A percentile compares a stretch with the other conserved stretches of the same genome.
phyloP scores from a whole-genome alignment of 2,329 filamentous ascomycete species.

The Camptophora hylomeconis region DNA sequence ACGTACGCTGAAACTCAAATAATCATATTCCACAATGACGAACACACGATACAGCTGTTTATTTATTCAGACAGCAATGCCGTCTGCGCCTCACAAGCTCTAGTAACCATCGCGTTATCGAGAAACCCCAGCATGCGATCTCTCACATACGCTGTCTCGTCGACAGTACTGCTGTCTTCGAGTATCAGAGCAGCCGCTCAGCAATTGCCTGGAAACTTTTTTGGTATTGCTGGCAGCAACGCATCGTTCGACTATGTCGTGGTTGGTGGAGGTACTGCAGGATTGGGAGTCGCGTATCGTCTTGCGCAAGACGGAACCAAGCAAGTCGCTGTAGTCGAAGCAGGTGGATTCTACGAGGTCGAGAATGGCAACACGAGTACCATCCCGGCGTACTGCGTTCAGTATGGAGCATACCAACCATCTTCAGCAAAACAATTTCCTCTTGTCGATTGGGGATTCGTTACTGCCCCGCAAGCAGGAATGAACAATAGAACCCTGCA shows the following conservation, averaged over 20 bases:
- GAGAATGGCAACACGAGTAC: slow-evolving; percentile 19
- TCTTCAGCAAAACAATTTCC: slow-evolving; percentile 8
- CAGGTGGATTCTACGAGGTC: slow-evolving; percentile 20
- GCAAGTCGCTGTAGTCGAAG: slow-evolving; percentile 20
- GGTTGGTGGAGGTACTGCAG: slow-evolving; percentile 10
- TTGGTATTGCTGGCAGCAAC: slow-evolving; percentile 16
- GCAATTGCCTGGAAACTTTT: slow-evolving; percentile 17
- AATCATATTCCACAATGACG: too few relatives aligned
- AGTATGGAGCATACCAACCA: slow-evolving; percentile 4
- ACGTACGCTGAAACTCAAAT: too few relatives aligned
- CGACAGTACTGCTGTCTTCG: too few relatives aligned
- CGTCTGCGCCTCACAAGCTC: too few relatives aligned
- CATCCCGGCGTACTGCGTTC: slow-evolving; percentile 17
- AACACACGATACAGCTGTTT: too few relatives aligned
- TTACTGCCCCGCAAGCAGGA: slow-evolving; percentile 17
- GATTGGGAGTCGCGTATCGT: slow-evolving; percentile 8
- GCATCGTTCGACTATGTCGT: slow-evolving; percentile 13
- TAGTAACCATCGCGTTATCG: too few relatives aligned
- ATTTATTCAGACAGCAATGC: too few relatives aligned
- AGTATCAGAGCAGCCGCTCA: too few relatives aligned
- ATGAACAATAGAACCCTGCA: slow-evolving; percentile 1
- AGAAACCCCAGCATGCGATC: too few relatives aligned
- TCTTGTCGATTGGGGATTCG: slow-evolving; percentile 21
- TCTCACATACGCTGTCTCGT: too few relatives aligned
- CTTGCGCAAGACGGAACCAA: slow-evolving; percentile 13